These are phyloP conservation scores for Fistulifera solaris DNA, from an alignment of 108 stramenopile genomes.

Conservation along the genomic window DNA sequence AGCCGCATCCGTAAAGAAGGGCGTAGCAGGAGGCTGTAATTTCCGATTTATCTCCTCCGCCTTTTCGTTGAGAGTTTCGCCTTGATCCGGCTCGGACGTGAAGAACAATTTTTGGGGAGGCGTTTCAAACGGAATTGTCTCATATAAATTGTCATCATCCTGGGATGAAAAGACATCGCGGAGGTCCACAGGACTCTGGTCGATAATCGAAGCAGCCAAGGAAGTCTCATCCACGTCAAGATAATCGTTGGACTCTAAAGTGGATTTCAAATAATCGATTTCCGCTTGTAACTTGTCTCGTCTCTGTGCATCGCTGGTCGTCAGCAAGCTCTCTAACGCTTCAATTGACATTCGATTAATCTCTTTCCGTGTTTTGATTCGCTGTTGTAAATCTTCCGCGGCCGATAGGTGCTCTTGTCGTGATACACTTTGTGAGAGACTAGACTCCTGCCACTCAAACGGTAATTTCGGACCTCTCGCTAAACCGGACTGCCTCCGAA, in stretches of 20 bases:
- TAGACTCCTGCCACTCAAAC: constrained; percentile 25
- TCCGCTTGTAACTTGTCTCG: constrained; percentile 18
- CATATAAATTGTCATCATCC: not conserved
- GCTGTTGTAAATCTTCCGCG: constrained; percentile 1
- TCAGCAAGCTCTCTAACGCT: constrained; percentile 29
- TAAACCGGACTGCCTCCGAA: constrained; percentile 24
- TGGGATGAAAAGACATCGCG: constrained; percentile 20
- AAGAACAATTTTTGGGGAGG: too few species aligned
- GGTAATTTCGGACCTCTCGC: constrained; percentile 24
- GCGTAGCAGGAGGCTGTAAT: not conserved
- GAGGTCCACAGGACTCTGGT: constrained; percentile 31
- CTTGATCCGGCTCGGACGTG: not conserved
- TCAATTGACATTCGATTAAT: constrained; percentile 32
- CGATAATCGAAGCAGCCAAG: not conserved
- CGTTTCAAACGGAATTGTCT: too few species aligned
- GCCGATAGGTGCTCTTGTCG: not conserved
- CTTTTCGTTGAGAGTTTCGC: not conserved
- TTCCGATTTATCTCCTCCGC: constrained; percentile 4
- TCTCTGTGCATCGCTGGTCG: constrained; percentile 16
- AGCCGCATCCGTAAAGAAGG: not conserved
- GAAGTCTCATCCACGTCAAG: constrained; percentile 20
- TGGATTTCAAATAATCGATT: constrained; percentile 21
- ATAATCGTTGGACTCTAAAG: constrained; percentile 26
- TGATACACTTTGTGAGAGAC: not conserved
- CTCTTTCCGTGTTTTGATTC: constrained; percentile 17